These are phyloP conservation scores for Xerocomus amazonicus DNA, from an alignment of 1,284 basidiomycete species.

Conservation along the genomic window DNA sequence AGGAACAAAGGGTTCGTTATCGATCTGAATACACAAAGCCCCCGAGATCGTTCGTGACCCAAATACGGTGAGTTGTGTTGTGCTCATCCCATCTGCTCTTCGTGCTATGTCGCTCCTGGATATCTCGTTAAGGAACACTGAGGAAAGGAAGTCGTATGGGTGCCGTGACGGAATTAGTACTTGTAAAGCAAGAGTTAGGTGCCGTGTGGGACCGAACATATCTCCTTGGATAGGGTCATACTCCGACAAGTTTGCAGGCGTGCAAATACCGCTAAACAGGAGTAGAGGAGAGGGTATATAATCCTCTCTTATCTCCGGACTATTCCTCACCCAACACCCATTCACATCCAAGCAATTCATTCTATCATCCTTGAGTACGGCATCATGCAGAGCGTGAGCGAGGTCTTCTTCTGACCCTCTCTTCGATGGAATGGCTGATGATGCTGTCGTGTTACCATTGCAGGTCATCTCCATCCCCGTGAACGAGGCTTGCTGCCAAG, in stretches of 20 bases:
- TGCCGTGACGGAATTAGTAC: not conserved
- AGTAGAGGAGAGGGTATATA: not conserved
- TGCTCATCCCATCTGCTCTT: not conserved
- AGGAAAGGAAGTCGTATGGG: not conserved
- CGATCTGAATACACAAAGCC: not conserved
- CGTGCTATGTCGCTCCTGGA: not conserved
- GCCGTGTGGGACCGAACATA: not conserved
- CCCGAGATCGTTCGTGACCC: not conserved
- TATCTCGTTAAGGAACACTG: not conserved
- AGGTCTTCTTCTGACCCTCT: not conserved
- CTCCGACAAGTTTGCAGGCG: not conserved
- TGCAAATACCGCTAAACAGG: not conserved
- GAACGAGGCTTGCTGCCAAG: conserved; percentile 25
- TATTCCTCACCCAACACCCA: not conserved
- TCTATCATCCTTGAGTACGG: conserved; percentile 1
- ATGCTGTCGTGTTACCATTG: not conserved
- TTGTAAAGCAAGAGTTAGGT: not conserved
- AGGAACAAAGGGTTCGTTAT: not conserved
- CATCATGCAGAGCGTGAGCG: conserved; percentile 24
- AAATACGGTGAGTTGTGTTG: not conserved
- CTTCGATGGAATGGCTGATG: not conserved
- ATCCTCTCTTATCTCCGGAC: not conserved
- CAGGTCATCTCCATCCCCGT: conserved; percentile 22
- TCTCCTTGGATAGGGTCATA: not conserved
- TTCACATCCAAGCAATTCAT: conserved; percentile 3